Evolutionary conservation across 176 grass and related monocot species (phyloP).

Genomic region (Musa troglodytarum): DNA sequence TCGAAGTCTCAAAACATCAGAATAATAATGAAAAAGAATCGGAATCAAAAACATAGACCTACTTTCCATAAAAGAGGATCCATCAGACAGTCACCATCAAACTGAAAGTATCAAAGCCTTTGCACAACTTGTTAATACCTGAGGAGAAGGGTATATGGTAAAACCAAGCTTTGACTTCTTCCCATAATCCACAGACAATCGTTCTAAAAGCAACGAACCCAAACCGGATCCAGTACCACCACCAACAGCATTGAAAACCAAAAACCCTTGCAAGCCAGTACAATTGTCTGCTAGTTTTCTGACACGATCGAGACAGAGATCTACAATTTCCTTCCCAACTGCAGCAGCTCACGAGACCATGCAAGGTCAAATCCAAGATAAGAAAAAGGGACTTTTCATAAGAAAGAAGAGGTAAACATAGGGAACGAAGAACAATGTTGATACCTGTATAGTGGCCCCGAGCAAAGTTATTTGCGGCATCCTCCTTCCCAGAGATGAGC

Average conservation of each 20-base stretch:
- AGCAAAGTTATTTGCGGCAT: slow-evolving; percentile 5
- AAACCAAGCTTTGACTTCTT: slow-evolving; percentile 6
- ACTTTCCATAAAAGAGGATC: background rate
- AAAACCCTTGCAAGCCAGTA: slow-evolving; percentile 1
- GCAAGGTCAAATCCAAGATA: background rate
- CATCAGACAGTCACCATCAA: background rate
- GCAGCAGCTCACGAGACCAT: background rate
- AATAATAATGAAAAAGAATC: background rate
- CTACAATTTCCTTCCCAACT: slow-evolving; percentile 4
- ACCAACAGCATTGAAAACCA: slow-evolving; percentile 8
- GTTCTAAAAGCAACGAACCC: background rate
- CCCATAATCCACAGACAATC: slow-evolving; percentile 1
- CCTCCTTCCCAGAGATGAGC: slow-evolving; percentile 8
- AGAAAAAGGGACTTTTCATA: background rate
- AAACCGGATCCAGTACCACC: slow-evolving; percentile 9
- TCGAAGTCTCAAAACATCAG: no score
- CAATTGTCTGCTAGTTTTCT: slow-evolving; percentile 4
- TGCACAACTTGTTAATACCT: background rate
- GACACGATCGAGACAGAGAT: slow-evolving; percentile 3
- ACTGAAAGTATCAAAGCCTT: background rate
- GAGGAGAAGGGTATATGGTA: slow-evolving; percentile 7
- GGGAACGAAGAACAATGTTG: background rate
- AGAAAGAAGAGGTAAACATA: background rate
- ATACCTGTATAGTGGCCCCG: slow-evolving; percentile 6
- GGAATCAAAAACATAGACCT: background rate